Evolutionary conservation across 352 stramenopile species (phyloP).

Genomic region (Phytophthora pluvialis): DNA sequence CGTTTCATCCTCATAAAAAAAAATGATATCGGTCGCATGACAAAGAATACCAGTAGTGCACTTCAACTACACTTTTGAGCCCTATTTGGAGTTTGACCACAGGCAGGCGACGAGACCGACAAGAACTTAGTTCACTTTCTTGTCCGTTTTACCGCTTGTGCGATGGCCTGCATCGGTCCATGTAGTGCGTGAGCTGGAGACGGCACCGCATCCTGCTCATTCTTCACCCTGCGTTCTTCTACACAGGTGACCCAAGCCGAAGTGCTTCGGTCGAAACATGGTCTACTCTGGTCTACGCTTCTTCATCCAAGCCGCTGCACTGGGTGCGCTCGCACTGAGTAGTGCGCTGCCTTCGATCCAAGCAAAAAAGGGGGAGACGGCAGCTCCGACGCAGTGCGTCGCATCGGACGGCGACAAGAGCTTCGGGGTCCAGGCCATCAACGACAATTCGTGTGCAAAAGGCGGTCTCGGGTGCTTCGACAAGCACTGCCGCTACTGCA

Average conservation of each 20-base stretch:
- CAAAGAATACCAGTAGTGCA: neutral
- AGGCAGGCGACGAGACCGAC: too few relatives aligned
- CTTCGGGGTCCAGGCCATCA: conserved; percentile 38
- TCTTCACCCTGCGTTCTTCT: conserved; percentile 24
- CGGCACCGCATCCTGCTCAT: conserved; percentile 9
- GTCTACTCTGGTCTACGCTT: conserved; percentile 23
- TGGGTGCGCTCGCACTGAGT: conserved; percentile 22
- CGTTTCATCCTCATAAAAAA: conserved; percentile 20
- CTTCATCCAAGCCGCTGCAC: conserved; percentile 15
- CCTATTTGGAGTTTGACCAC: too few relatives aligned
- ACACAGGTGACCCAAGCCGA: conserved; percentile 1
- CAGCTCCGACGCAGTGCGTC: conserved; percentile 7
- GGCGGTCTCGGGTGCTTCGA: conserved; percentile 50
- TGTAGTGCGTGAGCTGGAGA: too few relatives aligned
- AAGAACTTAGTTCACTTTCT: too few relatives aligned
- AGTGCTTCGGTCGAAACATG: conserved; percentile 8
- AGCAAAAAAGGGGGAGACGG: conserved; percentile 2
- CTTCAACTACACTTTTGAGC: too few relatives aligned
- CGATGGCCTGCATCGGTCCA: too few relatives aligned
- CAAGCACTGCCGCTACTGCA: conserved; percentile 46
- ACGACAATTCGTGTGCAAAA: conserved; percentile 32
- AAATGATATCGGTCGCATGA: conserved; percentile 15
- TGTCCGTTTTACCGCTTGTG: too few relatives aligned
- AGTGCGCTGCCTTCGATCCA: conserved; percentile 9
- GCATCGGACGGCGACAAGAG: conserved; percentile 39